phyloP scores from a whole-genome alignment of 1,284 basidiomycete genomes.

The Cutaneotrichosporon dermatis region DNA sequence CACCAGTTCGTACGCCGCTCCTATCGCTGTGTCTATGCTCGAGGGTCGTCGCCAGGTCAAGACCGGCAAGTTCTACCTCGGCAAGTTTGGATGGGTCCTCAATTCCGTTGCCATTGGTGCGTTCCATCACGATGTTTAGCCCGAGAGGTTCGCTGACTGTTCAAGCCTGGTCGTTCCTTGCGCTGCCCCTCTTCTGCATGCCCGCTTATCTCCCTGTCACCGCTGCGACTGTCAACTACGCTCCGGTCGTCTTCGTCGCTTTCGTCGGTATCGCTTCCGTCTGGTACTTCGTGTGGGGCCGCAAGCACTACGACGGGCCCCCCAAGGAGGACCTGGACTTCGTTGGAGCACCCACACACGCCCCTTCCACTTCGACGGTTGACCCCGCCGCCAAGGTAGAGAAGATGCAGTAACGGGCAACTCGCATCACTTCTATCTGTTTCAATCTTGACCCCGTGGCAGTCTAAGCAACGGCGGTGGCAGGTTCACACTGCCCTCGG shows the following conservation, averaged over 20 bases:
- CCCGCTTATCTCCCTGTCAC: slow-evolving; percentile 34
- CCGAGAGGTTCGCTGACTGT: slow-evolving; percentile 1
- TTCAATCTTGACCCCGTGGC: not conserved
- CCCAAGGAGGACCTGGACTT: slow-evolving; percentile 20
- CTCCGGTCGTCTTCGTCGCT: slow-evolving; percentile 60
- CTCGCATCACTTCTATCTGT: too few relatives aligned
- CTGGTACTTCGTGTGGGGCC: slow-evolving; percentile 56
- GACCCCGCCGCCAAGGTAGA: too few relatives aligned
- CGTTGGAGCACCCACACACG: too few relatives aligned
- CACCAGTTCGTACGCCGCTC: slow-evolving; percentile 44
- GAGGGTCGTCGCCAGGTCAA: slow-evolving; percentile 39
- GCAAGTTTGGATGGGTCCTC: slow-evolving; percentile 43
- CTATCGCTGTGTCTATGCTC: slow-evolving; percentile 47
- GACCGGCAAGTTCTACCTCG: slow-evolving; percentile 37
- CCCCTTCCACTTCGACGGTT: not conserved
- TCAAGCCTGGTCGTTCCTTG: slow-evolving; percentile 33
- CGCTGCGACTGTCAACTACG: slow-evolving; percentile 45
- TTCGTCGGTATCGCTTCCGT: slow-evolving; percentile 55
- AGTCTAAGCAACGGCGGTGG: not conserved
- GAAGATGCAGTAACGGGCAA: too few relatives aligned
- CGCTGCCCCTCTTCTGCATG: slow-evolving; percentile 35
- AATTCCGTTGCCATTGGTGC: slow-evolving; percentile 31
- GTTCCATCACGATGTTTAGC: slow-evolving; percentile 1
- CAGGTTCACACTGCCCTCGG: too few relatives aligned
- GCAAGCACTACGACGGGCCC: slow-evolving; percentile 40